Evolutionary conservation across 371 early-diverging fungal species (phyloP).

Genomic region (Lichtheimia corymbifera): DNA sequence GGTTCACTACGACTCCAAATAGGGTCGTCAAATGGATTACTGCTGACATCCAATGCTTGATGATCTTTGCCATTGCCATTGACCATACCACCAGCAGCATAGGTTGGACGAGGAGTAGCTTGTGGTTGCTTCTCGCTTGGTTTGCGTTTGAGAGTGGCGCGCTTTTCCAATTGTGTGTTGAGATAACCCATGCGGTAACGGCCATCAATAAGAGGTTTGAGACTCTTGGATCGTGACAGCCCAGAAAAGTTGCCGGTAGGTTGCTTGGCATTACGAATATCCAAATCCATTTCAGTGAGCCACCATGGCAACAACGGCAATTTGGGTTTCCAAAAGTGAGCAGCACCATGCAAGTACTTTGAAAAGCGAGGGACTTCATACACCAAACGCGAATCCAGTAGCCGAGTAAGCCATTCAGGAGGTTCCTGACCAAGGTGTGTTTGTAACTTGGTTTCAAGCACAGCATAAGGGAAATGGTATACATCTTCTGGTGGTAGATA

Average conservation of each 20-base stretch:
- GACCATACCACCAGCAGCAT: constrained; percentile 5
- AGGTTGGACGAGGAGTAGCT: not conserved
- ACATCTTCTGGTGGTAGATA: constrained; percentile 70
- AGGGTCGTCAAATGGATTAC: constrained; percentile 45
- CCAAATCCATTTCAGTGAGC: constrained; percentile 87
- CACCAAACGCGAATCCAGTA: constrained; percentile 87
- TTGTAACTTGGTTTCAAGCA: constrained; percentile 86
- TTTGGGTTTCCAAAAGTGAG: constrained; percentile 82
- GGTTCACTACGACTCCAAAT: constrained; percentile 27
- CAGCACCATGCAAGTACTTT: constrained; percentile 97
- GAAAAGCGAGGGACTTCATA: constrained; percentile 98
- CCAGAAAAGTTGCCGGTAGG: constrained; percentile 30
- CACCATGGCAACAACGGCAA: constrained; percentile 96
- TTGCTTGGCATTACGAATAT: constrained; percentile 74
- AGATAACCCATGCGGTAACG: constrained; percentile 49
- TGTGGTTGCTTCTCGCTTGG: constrained; percentile 1
- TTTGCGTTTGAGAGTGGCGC: constrained; percentile 27
- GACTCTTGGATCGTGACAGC: constrained; percentile 40
- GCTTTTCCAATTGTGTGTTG: constrained; percentile 42
- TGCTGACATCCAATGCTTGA: constrained; percentile 9
- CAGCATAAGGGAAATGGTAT: constrained; percentile 46
- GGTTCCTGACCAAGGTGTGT: constrained; percentile 85
- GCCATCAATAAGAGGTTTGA: constrained; percentile 47
- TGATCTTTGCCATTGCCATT: constrained; percentile 2
- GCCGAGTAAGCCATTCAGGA: constrained; percentile 93